Conservation (phyloP, 2,329 filamentous ascomycete species). For the Colletotrichum chlorophyti region DNA sequence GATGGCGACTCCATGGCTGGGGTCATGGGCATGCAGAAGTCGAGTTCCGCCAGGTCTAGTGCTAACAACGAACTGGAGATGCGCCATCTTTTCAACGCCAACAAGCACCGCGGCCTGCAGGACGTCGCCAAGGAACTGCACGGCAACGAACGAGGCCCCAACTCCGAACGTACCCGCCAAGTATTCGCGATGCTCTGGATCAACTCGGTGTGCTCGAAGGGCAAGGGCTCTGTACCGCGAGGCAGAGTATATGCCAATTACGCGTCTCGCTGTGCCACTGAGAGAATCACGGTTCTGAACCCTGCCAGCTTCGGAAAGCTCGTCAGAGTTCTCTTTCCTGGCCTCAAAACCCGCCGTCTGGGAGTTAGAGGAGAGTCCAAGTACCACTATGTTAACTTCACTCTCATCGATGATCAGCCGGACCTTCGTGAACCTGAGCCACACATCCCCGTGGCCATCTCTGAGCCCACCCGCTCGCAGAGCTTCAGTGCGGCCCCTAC, state of each 20-base stretch:
- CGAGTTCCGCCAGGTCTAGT: conserved; percentile 67
- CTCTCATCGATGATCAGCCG: conserved; percentile 62
- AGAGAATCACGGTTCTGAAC: conserved; percentile 93
- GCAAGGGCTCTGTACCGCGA: conserved; percentile 86
- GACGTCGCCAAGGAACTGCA: conserved; percentile 80
- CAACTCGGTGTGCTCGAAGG: conserved; percentile 73
- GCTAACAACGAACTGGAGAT: conserved; percentile 84
- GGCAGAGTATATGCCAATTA: conserved; percentile 96
- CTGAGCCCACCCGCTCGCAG: conserved; percentile 56
- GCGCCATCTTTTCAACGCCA: conserved; percentile 75
- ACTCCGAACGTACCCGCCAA: conserved; percentile 83
- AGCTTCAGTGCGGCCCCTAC: conserved; percentile 55
- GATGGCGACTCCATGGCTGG: conserved; percentile 61
- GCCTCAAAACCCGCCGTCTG: conserved; percentile 88
- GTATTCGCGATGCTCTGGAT: conserved; percentile 92
- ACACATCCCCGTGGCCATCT: conserved; percentile 54
- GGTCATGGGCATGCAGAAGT: conserved; percentile 55
- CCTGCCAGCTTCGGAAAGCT: conserved; percentile 98
- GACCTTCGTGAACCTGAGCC: conserved; percentile 53
- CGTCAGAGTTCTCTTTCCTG: conserved; percentile 93
- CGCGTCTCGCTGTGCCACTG: conserved; percentile 88
- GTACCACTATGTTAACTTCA: conserved; percentile 87
- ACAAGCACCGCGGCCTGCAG: conserved; percentile 70
- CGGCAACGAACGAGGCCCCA: conserved; percentile 79
- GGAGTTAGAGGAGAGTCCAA: conserved; percentile 97